Conservation (phyloP, 2,329 filamentous ascomycete genomes). For the Penicillium sp. region DNA sequence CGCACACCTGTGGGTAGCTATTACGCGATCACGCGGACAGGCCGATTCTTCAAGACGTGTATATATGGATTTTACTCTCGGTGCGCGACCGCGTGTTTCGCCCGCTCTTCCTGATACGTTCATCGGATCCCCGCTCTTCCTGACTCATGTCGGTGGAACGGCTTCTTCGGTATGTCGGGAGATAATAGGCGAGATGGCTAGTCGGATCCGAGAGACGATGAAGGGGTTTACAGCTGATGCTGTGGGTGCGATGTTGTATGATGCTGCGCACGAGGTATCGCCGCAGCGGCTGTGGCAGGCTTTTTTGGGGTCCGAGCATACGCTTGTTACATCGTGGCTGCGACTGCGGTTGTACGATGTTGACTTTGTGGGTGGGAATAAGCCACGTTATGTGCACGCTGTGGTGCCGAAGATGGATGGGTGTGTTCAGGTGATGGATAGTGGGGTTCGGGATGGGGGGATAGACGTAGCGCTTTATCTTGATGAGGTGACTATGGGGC, state of each 20-base stretch:
- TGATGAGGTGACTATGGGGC: conserved; percentile 2
- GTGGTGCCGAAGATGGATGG: conserved; percentile 47
- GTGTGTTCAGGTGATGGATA: conserved; percentile 44
- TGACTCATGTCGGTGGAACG: conserved; percentile 35
- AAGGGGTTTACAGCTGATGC: conserved; percentile 37
- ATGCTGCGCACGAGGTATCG: conserved; percentile 43
- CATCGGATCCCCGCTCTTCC: conserved; percentile 46
- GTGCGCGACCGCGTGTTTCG: conserved; percentile 39
- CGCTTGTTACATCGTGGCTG: conserved; percentile 47
- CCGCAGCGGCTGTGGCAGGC: conserved; percentile 51
- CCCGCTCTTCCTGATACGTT: conserved; percentile 44
- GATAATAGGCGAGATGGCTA: conserved; percentile 9
- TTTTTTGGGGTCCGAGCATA: conserved; percentile 45
- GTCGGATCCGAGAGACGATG: conserved; percentile 37
- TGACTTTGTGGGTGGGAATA: conserved; percentile 35
- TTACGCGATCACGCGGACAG: background rate
- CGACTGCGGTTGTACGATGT: conserved; percentile 32
- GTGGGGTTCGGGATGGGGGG: conserved; percentile 10
- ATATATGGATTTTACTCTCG: conserved; percentile 42
- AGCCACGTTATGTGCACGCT: conserved; percentile 41
- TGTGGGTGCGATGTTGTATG: conserved; percentile 44
- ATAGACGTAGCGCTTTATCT: conserved; percentile 18
- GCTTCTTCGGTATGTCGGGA: background rate
- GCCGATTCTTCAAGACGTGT: background rate
- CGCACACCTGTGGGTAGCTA: background rate